A percentile compares a stretch with the other conserved stretches of the same genome.
Conservation (phyloP, 345 rosid genomes). For the Hibiscus trionum region DNA sequence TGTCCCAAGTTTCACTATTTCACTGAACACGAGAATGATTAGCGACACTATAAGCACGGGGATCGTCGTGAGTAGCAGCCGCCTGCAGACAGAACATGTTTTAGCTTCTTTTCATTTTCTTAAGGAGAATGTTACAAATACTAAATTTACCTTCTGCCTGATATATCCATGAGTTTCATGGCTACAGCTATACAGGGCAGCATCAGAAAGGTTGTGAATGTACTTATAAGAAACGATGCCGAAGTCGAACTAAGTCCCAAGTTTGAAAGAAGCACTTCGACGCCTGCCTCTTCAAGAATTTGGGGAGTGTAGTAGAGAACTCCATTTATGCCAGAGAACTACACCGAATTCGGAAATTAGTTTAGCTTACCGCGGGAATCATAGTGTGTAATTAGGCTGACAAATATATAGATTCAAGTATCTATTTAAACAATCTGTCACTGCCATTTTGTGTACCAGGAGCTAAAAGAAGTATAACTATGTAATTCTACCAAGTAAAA, state of each 20-base stretch:
- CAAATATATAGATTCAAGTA: no score
- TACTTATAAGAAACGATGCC: constrained; percentile 89
- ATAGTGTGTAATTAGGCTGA: not conserved
- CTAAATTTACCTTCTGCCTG: constrained; percentile 72
- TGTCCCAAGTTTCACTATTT: constrained; percentile 41
- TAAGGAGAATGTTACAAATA: no score
- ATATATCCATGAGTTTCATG: constrained; percentile 87
- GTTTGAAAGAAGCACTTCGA: constrained; percentile 55
- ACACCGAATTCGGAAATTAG: constrained; percentile 11
- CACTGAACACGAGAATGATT: constrained; percentile 48
- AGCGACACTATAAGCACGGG: constrained; percentile 75
- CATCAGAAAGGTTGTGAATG: constrained; percentile 76
- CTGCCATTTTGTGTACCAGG: no score
- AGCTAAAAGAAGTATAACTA: no score
- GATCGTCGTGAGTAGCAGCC: constrained; percentile 67
- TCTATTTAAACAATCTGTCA: no score
- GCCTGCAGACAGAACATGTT: constrained; percentile 37
- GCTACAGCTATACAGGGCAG: constrained; percentile 61
- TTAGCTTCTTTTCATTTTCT: not conserved
- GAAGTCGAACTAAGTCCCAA: constrained; percentile 57
- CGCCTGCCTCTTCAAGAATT: constrained; percentile 53
- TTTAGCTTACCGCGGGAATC: not conserved
- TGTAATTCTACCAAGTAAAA: no score
- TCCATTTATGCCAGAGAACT: constrained; percentile 97
- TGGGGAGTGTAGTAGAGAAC: constrained; percentile 98